phyloP scores from a whole-genome alignment of 495 filamentous ascomycete genomes.

The Penicillium waksmanii region DNA sequence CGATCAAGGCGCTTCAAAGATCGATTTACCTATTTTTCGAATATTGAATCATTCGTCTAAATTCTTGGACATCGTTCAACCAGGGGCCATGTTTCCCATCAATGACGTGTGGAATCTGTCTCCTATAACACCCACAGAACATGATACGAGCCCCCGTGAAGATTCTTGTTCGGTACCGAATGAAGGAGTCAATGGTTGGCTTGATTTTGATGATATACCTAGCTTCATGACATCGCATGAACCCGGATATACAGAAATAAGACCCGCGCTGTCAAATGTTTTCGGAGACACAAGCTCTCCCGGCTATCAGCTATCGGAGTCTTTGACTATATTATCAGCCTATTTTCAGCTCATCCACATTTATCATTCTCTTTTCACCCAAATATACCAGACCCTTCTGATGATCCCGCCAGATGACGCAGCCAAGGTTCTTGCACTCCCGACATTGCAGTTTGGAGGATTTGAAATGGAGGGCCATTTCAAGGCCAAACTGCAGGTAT shows the following conservation, averaged over 20 bases:
- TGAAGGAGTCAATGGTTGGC: not conserved
- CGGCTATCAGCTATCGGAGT: not conserved
- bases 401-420: conserved; percentile 22
- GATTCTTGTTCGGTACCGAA: not conserved
- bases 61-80: conserved; percentile 22
- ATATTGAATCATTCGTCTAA: conserved; percentile 24
- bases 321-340: conserved; percentile 19
- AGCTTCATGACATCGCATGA: not conserved
- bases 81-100: not conserved
- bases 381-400: conserved; percentile 25
- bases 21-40: conserved; percentile 26
- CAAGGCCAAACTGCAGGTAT: conserved; percentile 14
- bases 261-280: not conserved
- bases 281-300: not conserved
- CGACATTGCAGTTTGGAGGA: conserved; percentile 17
- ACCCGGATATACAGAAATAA: not conserved
- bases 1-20: not conserved
- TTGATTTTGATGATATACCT: too few relatives aligned
- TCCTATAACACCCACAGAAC: not conserved
- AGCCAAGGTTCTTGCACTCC: conserved; percentile 14
- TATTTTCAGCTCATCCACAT: conserved; percentile 23
- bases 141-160: not conserved
- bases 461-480: conserved; percentile 22
- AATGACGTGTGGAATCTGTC: not conserved
- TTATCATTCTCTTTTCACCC: conserved; percentile 24